Evolutionary conservation across 441 rosid genomes (phyloP).

Genomic region (Populus hybrid): DNA sequence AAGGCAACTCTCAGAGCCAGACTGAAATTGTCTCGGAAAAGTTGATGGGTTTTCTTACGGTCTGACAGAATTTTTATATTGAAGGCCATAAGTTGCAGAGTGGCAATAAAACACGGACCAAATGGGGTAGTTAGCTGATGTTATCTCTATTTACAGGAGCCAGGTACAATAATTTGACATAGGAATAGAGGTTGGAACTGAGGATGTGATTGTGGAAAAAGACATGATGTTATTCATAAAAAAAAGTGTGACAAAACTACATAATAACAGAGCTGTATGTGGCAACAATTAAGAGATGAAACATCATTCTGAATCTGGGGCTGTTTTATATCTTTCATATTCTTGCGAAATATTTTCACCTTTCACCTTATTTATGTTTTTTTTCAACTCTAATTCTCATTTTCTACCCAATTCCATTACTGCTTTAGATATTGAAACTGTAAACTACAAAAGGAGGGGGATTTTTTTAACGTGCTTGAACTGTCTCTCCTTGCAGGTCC

Average conservation of each 20-base stretch:
- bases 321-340: not conserved
- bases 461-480: not conserved
- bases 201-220: not conserved
- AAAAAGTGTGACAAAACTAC: not conserved
- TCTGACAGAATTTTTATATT: not conserved
- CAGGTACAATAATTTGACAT: not conserved
- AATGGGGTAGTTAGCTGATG: not conserved
- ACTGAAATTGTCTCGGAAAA: not conserved
- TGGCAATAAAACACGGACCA: not conserved
- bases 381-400: not conserved
- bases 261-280: not conserved
- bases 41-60: not conserved
- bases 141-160: not conserved
- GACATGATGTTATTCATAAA: not conserved
- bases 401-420: not conserved
- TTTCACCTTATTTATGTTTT: not conserved
- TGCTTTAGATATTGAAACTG: not conserved
- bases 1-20: not conserved
- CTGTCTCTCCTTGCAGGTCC: conserved; percentile 46
- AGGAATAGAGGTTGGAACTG: not conserved
- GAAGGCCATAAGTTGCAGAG: not conserved
- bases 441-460: not conserved
- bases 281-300: not conserved
- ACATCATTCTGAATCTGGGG: not conserved
- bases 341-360: not conserved